A percentile compares a stretch with the other conserved stretches of the same genome.
These are phyloP conservation scores for Solanum corneliomulleri DNA, from an alignment of 257 asterid genomes.

Conservation along the genomic window DNA sequence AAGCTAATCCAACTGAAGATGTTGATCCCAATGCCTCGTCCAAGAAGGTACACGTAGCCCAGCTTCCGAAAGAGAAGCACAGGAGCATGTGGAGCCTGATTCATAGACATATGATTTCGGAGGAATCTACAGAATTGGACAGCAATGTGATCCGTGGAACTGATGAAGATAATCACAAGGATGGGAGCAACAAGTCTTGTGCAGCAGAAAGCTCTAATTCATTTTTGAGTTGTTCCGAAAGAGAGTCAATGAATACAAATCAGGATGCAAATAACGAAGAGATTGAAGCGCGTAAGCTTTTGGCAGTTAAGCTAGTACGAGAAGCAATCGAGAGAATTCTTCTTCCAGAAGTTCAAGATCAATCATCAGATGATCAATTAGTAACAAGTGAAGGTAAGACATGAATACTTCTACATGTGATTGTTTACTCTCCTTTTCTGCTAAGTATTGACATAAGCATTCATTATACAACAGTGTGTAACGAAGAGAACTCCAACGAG, in stretches of 20 bases:
- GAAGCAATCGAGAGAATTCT: constrained; percentile 94
- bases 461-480: neutral
- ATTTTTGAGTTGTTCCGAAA: constrained; percentile 3
- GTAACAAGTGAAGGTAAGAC: constrained; percentile 27
- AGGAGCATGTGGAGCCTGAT: constrained; percentile 32
- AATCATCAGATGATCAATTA: constrained; percentile 52
- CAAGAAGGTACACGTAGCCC: neutral
- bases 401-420: constrained; percentile 4
- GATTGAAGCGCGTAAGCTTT: constrained; percentile 41
- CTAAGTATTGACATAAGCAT: neutral
- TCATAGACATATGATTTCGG: constrained; percentile 18
- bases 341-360: constrained; percentile 86
- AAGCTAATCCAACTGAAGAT: constrained; percentile 6
- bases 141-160: neutral
- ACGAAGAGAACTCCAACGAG: neutral
- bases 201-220: constrained; percentile 4
- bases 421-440: neutral
- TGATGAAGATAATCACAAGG: constrained; percentile 7
- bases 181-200: constrained; percentile 1
- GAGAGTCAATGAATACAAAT: constrained; percentile 5
- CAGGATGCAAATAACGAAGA: constrained; percentile 33
- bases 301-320: constrained; percentile 74
- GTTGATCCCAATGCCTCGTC: neutral
- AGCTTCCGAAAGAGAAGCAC: constrained; percentile 1
- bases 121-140: constrained; percentile 7